These are phyloP conservation scores for Penicillium atrosanguineum DNA, from an alignment of 495 filamentous ascomycete species.

Conservation along the genomic window DNA sequence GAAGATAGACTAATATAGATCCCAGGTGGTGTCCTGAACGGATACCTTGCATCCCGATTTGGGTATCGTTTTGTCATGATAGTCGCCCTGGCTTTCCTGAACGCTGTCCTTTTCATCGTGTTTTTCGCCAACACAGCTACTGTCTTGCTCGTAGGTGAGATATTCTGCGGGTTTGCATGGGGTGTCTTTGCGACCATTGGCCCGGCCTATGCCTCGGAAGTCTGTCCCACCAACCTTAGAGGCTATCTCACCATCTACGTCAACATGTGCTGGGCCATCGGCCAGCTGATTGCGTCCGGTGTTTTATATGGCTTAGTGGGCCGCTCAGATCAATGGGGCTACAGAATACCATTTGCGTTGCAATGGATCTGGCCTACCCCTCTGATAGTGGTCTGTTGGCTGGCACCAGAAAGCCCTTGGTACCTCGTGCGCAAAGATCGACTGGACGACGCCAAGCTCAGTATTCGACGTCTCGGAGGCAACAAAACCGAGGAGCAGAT, in stretches of 20 bases:
- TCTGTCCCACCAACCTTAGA: constrained; percentile 57
- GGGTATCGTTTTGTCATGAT: constrained; percentile 47
- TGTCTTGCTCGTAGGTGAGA: constrained; percentile 42
- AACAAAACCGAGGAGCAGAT: constrained; percentile 49
- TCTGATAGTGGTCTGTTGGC: constrained; percentile 52
- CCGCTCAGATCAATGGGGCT: constrained; percentile 37
- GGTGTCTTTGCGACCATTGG: constrained; percentile 55
- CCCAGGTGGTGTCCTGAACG: constrained; percentile 35
- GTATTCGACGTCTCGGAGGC: constrained; percentile 39
- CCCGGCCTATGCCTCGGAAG: constrained; percentile 62
- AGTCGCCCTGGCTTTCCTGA: constrained; percentile 41
- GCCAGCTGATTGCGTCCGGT: constrained; percentile 56
- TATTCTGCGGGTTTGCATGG: constrained; percentile 50
- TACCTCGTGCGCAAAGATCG: constrained; percentile 59
- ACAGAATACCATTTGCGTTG: constrained; percentile 57
- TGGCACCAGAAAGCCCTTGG: constrained; percentile 65
- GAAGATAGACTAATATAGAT: not conserved
- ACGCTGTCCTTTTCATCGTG: constrained; percentile 51
- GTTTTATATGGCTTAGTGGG: constrained; percentile 50
- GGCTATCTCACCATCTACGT: constrained; percentile 57
- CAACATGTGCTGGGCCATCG: constrained; percentile 68
- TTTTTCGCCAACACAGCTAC: constrained; percentile 47
- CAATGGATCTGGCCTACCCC: constrained; percentile 68
- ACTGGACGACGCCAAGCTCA: constrained; percentile 41
- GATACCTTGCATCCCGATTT: constrained; percentile 44